Percentiles rank a stretch among this genome's conserved stretches.
Conservation (phyloP, 148 eudicot genomes). For the Talinum fruticosum region DNA sequence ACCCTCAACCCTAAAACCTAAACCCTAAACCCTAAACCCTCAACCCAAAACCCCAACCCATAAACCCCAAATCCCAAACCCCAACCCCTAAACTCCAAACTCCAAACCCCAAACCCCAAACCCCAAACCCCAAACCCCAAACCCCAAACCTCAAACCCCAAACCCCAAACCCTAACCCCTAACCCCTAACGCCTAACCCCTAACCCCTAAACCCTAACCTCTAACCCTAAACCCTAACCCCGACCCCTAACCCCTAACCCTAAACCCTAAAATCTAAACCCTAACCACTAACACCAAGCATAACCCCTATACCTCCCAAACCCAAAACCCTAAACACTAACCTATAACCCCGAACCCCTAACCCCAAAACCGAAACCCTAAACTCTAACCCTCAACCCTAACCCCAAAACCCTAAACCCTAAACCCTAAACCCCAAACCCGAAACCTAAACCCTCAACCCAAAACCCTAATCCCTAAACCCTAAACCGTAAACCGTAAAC, state of each 20-base stretch:
- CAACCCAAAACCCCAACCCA: neutral
- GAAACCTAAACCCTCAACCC: neutral
- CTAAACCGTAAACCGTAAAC: constrained; percentile 4
- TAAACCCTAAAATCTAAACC: constrained; percentile 10
- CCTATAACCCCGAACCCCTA: neutral
- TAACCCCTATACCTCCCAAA: too few relatives aligned
- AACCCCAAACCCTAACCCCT: constrained; percentile 9
- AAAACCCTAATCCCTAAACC: neutral
- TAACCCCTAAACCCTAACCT: neutral
- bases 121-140: constrained; percentile 19
- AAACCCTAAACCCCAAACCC: constrained; percentile 6
- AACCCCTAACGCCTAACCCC: constrained; percentile 7
- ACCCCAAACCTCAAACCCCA: constrained; percentile 18
- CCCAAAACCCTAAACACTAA: too few relatives aligned
- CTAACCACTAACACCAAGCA: neutral
- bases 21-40: constrained; percentile 4
- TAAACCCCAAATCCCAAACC: neutral
- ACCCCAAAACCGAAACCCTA: constrained; percentile 2
- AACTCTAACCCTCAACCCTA: constrained; percentile 8
- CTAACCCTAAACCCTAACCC: constrained; percentile 19
- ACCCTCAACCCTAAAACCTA: constrained; percentile 11
- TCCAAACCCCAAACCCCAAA: constrained; percentile 17
- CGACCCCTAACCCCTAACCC: neutral
- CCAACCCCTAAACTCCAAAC: constrained; percentile 13
- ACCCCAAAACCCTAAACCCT: constrained; percentile 8